These are phyloP conservation scores for Podospora australis DNA, from an alignment of 495 filamentous ascomycete genomes.

Conservation along the genomic window DNA sequence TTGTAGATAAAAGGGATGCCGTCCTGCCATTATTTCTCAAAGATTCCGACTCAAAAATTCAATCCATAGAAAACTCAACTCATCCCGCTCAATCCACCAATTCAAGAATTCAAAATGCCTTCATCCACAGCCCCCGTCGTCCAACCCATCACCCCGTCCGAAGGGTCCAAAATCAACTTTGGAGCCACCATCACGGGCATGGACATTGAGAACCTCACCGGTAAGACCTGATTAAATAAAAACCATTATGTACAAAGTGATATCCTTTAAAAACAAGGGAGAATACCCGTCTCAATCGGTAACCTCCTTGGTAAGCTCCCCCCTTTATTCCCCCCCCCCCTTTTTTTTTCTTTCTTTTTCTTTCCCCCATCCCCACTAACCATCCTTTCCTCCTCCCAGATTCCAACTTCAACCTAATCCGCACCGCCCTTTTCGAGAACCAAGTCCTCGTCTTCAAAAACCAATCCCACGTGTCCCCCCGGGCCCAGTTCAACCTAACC, in stretches of 20 bases:
- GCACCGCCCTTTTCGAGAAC: conserved; percentile 52
- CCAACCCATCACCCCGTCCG: conserved; percentile 36
- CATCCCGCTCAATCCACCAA: not conserved
- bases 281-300: conserved; percentile 50
- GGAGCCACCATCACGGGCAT: conserved; percentile 50
- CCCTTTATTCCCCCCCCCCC: not conserved
- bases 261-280: conserved; percentile 24
- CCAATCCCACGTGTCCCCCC: conserved; percentile 53
- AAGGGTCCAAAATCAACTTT: conserved; percentile 51
- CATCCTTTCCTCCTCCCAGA: conserved; percentile 37
- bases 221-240: conserved; percentile 25
- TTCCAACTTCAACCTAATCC: conserved; percentile 52
- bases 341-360: not conserved
- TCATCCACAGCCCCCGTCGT: conserved; percentile 8
- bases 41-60: no score
- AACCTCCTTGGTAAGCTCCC: conserved; percentile 46
- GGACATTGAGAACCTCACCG: conserved; percentile 54
- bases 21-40: not conserved
- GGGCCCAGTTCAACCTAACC: conserved; percentile 65
- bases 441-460: conserved; percentile 65
- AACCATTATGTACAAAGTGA: conserved; percentile 8
- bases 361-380: conserved; percentile 8
- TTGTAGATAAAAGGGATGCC: not conserved
- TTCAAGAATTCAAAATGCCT: not conserved
- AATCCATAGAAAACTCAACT: no score